Percentiles rank a stretch among this genome's conserved stretches.
Evolutionary conservation across 352 stramenopile genomes (phyloP).

Genomic region (Pythium angustatum): DNA sequence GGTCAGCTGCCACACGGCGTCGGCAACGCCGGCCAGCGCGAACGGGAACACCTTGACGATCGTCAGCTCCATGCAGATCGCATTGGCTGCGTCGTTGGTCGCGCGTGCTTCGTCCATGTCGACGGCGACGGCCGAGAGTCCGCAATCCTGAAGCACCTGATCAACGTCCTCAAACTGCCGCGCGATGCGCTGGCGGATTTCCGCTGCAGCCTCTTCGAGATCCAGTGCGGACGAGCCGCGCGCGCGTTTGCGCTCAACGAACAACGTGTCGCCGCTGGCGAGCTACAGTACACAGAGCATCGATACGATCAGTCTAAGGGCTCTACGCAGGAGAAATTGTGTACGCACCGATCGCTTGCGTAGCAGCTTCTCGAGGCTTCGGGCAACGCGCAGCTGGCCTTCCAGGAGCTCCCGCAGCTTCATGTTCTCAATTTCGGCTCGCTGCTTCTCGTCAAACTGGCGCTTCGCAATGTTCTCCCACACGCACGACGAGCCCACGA

Average conservation of each 20-base stretch:
- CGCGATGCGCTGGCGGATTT: slow-evolving; percentile 3
- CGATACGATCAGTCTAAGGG: not conserved
- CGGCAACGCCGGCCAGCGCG: not conserved
- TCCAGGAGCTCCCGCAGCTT: slow-evolving; percentile 51
- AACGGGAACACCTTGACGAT: not conserved
- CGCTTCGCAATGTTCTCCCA: slow-evolving; percentile 46
- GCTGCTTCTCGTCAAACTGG: slow-evolving; percentile 51
- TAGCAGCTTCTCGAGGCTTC: slow-evolving; percentile 54
- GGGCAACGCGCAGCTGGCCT: slow-evolving; percentile 54
- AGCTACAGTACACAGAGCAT: not conserved
- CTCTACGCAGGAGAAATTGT: not conserved
- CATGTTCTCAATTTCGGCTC: slow-evolving; percentile 60
- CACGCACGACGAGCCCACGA: slow-evolving; percentile 10
- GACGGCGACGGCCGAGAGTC: not conserved
- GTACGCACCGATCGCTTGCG: slow-evolving; percentile 35
- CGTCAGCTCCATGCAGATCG: not conserved
- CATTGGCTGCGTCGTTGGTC: not conserved
- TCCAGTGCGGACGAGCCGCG: not conserved
- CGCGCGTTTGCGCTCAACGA: slow-evolving; percentile 2
- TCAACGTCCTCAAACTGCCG: not conserved
- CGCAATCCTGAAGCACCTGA: not conserved
- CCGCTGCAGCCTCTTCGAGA: not conserved
- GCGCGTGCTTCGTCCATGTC: slow-evolving; percentile 1
- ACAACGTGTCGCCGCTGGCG: not conserved
- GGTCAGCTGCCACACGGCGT: not conserved